Evolutionary conservation across 2,329 filamentous ascomycete species (phyloP), one percentile per base, ranked within the genome.

Genomic region (Arachnomyces sp.): DNA sequence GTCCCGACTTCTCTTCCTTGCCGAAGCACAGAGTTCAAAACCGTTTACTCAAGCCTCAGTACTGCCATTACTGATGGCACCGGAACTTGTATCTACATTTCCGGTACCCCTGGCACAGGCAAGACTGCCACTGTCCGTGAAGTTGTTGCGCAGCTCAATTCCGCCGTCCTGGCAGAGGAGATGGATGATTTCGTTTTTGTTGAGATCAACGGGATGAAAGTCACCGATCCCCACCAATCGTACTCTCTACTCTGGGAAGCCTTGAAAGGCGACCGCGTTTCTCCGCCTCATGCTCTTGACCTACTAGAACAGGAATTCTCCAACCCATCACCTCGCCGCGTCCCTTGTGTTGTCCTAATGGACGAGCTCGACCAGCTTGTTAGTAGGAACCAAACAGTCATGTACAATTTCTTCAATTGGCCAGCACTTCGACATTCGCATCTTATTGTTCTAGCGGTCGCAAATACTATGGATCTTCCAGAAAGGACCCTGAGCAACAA

Each of bases 371-470:
- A 98, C 60, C 92, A 98, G 65, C 77, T 98, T 6, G 93, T 98
- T 4, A 98, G 92, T 9, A 92, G 90, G 57, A 96, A 95, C 55
- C 93, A 98, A 62, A 90, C 86, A n/a, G 92, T 98, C 65, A 98
- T 98, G 92, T 98, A 98, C 69, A 98, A 98, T 63, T 98, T 98
- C 64, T 98, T 98, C 75, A 98, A 98, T 58, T 98, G 92, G 92
- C 92, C 92, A 3, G 85, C 86, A 8, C 72, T 96, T 39, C 78
- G 86, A 36, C 89, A 98, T 63, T 95, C 87, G 39, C 80, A 89
- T 36, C 73, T 98, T 33, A 95, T 98, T 60, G 93, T 98, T 5
- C 78, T 98, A 5, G 93, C 93, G 8, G 92, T 98, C 13, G 93
- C 92, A 38, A 98, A 98, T 63, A 98, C 92, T 16, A 98, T 98